A percentile compares a stretch with the other conserved stretches of the same genome.
Evolutionary conservation across 2,329 filamentous ascomycete genomes (phyloP).

Genomic region (Capronia americana): DNA sequence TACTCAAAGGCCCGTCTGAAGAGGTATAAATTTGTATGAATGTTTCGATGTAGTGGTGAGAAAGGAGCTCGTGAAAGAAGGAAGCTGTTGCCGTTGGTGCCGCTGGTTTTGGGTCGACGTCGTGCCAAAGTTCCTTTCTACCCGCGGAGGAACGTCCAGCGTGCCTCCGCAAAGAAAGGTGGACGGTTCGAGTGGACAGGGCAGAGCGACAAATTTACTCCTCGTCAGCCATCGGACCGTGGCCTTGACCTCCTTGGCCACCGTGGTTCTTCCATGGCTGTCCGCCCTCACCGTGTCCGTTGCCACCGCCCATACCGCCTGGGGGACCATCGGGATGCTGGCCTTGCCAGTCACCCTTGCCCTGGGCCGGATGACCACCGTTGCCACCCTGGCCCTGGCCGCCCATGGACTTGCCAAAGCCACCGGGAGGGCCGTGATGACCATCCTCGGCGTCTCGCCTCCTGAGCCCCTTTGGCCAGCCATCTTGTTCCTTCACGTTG

Average conservation of each 20-base stretch:
- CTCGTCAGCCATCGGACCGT: constrained; percentile 19
- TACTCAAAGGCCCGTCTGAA: neutral
- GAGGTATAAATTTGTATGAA: neutral
- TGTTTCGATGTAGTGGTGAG: neutral
- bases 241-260: constrained; percentile 7
- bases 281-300: neutral
- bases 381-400: neutral
- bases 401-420: constrained; percentile 1
- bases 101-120: neutral
- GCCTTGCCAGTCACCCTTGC: neutral
- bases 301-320: constrained; percentile 4
- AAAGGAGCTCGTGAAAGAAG: neutral
- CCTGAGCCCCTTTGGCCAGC: constrained; percentile 1
- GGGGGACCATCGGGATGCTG: neutral
- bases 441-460: constrained; percentile 2
- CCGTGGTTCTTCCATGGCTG: neutral
- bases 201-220: constrained; percentile 1
- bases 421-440: neutral
- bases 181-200: neutral
- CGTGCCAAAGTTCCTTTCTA: neutral
- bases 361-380: neutral
- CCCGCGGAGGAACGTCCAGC: neutral
- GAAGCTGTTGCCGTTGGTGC: neutral
- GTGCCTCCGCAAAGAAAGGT: neutral
- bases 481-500: constrained; percentile 7